phyloP scores from a whole-genome alignment of 1,284 basidiomycete species.

The Cryptococcus maquisensis region DNA sequence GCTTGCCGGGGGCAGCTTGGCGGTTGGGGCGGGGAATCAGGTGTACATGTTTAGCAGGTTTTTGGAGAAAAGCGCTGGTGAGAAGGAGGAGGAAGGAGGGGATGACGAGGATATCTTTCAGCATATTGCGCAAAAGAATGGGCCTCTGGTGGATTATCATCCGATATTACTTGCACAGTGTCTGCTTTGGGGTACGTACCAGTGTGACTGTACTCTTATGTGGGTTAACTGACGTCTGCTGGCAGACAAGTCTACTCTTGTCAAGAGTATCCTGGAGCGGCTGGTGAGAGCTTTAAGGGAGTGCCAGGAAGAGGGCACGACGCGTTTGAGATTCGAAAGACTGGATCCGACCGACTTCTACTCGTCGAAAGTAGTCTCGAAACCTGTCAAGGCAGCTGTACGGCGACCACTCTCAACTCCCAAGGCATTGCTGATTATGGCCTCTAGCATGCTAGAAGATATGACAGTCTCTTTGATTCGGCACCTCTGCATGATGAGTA shows the following conservation, averaged over 20 bases:
- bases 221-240: background rate
- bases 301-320: constrained; percentile 31
- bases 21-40: constrained; percentile 64
- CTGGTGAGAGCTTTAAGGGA: constrained; percentile 53
- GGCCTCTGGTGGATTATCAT: constrained; percentile 80
- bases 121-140: constrained; percentile 72
- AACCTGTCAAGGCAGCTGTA: constrained; percentile 3
- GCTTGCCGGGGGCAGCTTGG: constrained; percentile 71
- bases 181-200: constrained; percentile 71
- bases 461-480: constrained; percentile 41
- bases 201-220: background rate
- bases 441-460: constrained; percentile 17
- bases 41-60: constrained; percentile 61
- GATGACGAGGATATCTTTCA: constrained; percentile 61
- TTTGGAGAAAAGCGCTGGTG: constrained; percentile 25
- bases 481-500: constrained; percentile 13
- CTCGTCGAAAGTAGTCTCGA: constrained; percentile 5
- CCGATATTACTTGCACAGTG: constrained; percentile 89
- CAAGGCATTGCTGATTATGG: background rate
- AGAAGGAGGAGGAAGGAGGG: constrained; percentile 15
- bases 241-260: constrained; percentile 72
- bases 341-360: constrained; percentile 39
- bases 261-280: constrained; percentile 71
- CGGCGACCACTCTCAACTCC: background rate
- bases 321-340: constrained; percentile 28